These are phyloP conservation scores for Trichosphaerium sp. DNA, from an alignment of 78 protist species.

Conservation along the genomic window DNA sequence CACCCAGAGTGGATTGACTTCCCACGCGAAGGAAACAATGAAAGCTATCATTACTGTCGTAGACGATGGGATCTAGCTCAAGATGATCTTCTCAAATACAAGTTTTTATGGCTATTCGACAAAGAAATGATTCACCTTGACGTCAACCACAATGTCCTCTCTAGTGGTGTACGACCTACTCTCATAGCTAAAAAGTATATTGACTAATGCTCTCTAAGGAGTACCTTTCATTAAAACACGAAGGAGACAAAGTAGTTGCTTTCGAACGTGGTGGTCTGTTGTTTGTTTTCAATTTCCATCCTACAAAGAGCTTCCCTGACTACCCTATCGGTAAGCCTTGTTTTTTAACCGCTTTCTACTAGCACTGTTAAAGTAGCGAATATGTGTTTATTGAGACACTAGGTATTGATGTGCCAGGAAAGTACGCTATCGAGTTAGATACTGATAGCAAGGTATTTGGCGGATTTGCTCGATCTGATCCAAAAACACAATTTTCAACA, in stretches of 20 bases:
- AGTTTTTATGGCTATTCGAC: conserved; percentile 35
- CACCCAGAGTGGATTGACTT: conserved; percentile 99
- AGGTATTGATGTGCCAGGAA: conserved; percentile 4
- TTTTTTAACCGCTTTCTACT: too few species aligned
- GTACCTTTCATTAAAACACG: conserved; percentile 40
- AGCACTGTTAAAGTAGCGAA: background rate
- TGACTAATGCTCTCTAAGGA: background rate
- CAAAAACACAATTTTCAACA: too few species aligned
- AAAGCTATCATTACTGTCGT: conserved; percentile 61
- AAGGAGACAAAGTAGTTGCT: conserved; percentile 66
- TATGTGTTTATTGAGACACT: background rate
- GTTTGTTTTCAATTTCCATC: conserved; percentile 76
- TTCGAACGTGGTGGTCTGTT: conserved; percentile 62
- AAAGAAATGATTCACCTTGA: conserved; percentile 37
- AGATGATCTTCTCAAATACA: conserved; percentile 47
- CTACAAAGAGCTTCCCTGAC: conserved; percentile 37
- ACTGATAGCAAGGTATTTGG: conserved; percentile 44
- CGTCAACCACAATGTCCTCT: conserved; percentile 26
- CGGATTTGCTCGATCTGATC: too few species aligned
- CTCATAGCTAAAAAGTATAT: conserved; percentile 36
- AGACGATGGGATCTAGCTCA: conserved; percentile 67
- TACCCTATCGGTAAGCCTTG: conserved; percentile 58
- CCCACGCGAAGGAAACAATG: conserved; percentile 86
- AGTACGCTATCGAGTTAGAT: conserved; percentile 15
- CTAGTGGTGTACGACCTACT: background rate